Conservation (phyloP, 257 asterid species). For the Orobanche coerulescens region DNA sequence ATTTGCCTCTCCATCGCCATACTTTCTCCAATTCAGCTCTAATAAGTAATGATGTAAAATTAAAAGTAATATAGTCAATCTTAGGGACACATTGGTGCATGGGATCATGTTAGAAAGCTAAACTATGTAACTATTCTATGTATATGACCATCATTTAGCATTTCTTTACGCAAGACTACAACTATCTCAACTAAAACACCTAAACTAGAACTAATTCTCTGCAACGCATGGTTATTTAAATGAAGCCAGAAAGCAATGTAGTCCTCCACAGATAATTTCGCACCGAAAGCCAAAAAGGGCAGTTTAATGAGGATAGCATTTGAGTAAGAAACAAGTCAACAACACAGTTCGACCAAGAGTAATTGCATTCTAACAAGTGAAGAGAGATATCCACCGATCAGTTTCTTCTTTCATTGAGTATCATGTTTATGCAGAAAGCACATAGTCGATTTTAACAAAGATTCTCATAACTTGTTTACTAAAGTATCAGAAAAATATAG, state of each 20-base stretch:
- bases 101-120: neutral
- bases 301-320: neutral
- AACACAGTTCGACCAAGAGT: neutral
- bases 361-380: constrained; percentile 4
- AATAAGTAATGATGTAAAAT: no score
- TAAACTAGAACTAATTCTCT: neutral
- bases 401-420: constrained; percentile 1
- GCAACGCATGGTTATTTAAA: neutral
- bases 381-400: neutral
- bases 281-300: neutral
- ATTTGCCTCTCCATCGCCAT: no score
- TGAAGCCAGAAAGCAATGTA: neutral
- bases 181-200: neutral
- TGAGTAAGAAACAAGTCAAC: neutral
- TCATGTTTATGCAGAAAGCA: constrained; percentile 6
- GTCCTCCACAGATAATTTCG: no score
- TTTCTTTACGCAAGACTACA: neutral
- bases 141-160: constrained; percentile 7
- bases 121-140: neutral
- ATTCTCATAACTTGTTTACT: neutral
- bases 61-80: neutral
- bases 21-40: no score
- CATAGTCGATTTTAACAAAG: neutral
- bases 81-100: neutral
- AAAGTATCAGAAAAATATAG: neutral